Evolutionary conservation across 768 basidiomycete species (phyloP).

Genomic region (Rhodotorula taiwanensis): DNA sequence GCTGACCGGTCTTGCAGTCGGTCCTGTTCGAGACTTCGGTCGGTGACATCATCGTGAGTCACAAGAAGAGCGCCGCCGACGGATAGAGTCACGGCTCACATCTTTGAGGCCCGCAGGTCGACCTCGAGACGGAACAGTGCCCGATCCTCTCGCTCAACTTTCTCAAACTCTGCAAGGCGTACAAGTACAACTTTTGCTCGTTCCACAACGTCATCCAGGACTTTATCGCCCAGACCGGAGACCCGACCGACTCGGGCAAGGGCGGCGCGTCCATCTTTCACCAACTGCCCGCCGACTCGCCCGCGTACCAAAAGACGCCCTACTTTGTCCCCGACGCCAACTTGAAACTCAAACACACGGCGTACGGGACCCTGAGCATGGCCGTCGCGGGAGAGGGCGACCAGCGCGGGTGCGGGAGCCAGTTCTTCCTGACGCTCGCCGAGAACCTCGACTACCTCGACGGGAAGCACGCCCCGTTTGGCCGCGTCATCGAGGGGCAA

Average conservation of each 20-base stretch:
- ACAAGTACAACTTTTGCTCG: slow-evolving; percentile 92
- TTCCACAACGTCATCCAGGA: slow-evolving; percentile 99
- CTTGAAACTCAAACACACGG: slow-evolving; percentile 72
- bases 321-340: slow-evolving; percentile 26
- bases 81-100: neutral
- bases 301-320: slow-evolving; percentile 30
- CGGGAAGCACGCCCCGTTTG: slow-evolving; percentile 88
- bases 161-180: slow-evolving; percentile 91
- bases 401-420: slow-evolving; percentile 68
- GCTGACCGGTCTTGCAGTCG: slow-evolving; percentile 61
- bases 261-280: slow-evolving; percentile 91
- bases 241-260: slow-evolving; percentile 87
- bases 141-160: slow-evolving; percentile 93
- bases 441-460: slow-evolving; percentile 93
- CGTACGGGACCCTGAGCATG: slow-evolving; percentile 91
- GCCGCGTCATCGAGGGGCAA: slow-evolving; percentile 72
- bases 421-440: slow-evolving; percentile 91
- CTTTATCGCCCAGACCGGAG: slow-evolving; percentile 93
- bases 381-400: slow-evolving; percentile 79
- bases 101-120: slow-evolving; percentile 57
- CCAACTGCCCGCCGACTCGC: slow-evolving; percentile 68
- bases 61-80: no score
- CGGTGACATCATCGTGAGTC: slow-evolving; percentile 71
- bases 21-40: slow-evolving; percentile 94
- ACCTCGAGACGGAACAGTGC: slow-evolving; percentile 82